phyloP scores from a whole-genome alignment of 208 protist genomes.

The Leishmania turanica region DNA sequence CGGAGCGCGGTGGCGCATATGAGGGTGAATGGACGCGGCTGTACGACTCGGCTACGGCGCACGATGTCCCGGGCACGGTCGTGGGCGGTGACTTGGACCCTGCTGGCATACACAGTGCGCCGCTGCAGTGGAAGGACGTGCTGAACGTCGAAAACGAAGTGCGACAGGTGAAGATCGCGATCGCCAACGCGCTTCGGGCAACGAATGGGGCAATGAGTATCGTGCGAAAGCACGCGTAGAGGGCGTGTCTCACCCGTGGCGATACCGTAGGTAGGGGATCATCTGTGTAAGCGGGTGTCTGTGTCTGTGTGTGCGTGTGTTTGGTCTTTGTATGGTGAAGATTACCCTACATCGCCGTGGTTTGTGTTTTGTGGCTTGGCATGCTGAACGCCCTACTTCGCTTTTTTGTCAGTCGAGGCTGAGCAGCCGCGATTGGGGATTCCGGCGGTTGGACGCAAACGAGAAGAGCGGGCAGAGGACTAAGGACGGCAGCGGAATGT shows the following conservation, averaged over 20 bases:
- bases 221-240: conserved; percentile 5
- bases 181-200: conserved; percentile 74
- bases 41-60: conserved; percentile 20
- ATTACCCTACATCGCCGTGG: background rate
- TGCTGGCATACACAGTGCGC: background rate
- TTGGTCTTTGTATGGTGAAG: background rate
- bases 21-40: conserved; percentile 21
- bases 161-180: conserved; percentile 74
- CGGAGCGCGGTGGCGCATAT: background rate
- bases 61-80: background rate
- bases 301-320: background rate
- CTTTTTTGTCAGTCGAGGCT: background rate
- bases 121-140: conserved; percentile 45
- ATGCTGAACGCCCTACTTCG: background rate
- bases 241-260: background rate
- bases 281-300: background rate
- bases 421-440: background rate
- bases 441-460: background rate
- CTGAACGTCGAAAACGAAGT: conserved; percentile 65
- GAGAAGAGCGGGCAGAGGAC: background rate
- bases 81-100: conserved; percentile 18
- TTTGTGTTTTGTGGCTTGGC: background rate
- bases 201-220: conserved; percentile 28
- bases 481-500: background rate
- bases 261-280: background rate